Base-by-base conservation (phyloP, 2,329 filamentous ascomycete species). In the Dothiorella sarmentorum region DNA sequence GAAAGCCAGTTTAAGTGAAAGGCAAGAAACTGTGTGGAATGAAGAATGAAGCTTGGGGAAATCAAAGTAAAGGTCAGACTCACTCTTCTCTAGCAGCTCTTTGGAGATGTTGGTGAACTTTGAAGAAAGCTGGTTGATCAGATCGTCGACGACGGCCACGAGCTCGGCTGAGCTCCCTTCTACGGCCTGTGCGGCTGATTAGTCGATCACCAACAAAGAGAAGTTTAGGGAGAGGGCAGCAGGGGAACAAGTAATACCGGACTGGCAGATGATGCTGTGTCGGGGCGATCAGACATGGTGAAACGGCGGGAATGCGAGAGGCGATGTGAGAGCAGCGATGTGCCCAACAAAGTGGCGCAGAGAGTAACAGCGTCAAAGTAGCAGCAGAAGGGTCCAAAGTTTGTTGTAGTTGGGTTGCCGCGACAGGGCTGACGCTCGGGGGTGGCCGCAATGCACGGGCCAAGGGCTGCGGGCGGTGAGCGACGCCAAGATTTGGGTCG, bases 11-110 rank as follows among this genome's bases (percentile, higher is more conserved):
- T 44, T 18, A 24, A 22, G 18, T 17, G 11, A 17, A 44, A 22
- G 18, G 11, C 20, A 3, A 13, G 4, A 56, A n/a, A 29, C 4
- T 3, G 33, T 27, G 3, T 10, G n/a, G 10, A 49, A 24, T 3
- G 22, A n/a, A 15, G 45, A 35, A 17, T 15, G 18, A 35, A 17
- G 10, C 33, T 5, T 1, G 3, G 33, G 15, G 9, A 45, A 22
- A 37, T 20, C 13, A 42, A 17, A 18, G 10, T 13, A n/a, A n/a
- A 37, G 45, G 47, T 7, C 18, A 7, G 7, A 77, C 86, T 71
- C 74, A 96, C 91, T 90, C 76, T 96, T 96, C 35, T 88, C 84
- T 66, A 96, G 90, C 60, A 97, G 87, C 75, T 96, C 92, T 61
- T 85, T 88, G 7, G 90, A 95, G 4, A 96, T 86, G 11, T 84